Base-by-base conservation (phyloP, 257 asterid species). In the Solanum neorickii region DNA sequence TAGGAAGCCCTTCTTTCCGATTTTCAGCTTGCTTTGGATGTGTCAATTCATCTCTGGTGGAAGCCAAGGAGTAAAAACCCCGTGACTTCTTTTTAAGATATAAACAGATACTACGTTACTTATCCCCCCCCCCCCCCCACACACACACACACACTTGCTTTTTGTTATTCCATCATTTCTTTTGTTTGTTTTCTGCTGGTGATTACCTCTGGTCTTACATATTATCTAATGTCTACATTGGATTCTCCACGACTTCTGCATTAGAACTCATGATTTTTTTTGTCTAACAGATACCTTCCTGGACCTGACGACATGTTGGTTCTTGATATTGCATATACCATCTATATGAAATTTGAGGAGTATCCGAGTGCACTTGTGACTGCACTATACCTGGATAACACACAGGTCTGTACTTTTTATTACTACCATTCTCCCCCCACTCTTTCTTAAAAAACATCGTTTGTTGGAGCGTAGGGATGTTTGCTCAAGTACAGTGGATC, bases 271-370 rank as follows among this genome's bases (percentile, higher is more conserved):
- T 74, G 78, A 73, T 70, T 86, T 84, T 35, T 56, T 87, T 42
- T 49, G 86, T 14, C 76, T 59, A 83, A 82, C 94, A 97, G 98
- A 66, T 97, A 96, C 94, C 98, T 97, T 87, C 96, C 98, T 59
- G 98, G 95, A 60, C 99, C 98, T 20, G 99, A 97, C 65, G 99
- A 96, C 91, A 91, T 87, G 87, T 83, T 91, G 87, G 98, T 95
- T 88, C 89, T 96, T 88, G 99, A 95, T 86, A 96, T 94, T 82
- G 98, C 98, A 13, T 93, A 93, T 91, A 78, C 88, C 83, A 96
- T 97, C 59, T 97, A 97, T 90, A 91, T 95, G 97, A 95, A 92
- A 76, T 95, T 93, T 85, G 94, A 94, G 88, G 98, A 97, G 91
- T 93, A 91, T 90, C 94, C 98, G 25, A 94, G 94, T 82, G 98